Conservation (phyloP, 306 rosid species). For the Dryas alaskensis region DNA sequence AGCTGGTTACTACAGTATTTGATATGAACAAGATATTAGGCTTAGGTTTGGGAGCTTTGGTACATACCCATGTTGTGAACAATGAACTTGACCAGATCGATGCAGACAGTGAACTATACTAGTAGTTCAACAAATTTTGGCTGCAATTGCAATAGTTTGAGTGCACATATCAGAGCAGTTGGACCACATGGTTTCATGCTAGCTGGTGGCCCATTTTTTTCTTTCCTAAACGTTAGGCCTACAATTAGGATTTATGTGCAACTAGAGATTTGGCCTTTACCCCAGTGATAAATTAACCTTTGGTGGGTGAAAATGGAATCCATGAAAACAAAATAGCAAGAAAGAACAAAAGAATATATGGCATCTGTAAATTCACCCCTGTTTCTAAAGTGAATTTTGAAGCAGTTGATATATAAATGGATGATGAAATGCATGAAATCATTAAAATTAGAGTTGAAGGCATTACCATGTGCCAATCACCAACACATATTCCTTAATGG, state of each 20-base stretch:
- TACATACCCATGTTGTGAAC: too few species aligned
- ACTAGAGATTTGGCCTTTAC: not conserved
- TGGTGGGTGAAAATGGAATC: not conserved
- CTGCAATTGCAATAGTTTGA: slow-evolving; percentile 10
- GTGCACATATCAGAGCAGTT: slow-evolving; percentile 7
- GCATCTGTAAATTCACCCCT: not conserved
- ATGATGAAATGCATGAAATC: not conserved
- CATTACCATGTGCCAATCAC: not conserved
- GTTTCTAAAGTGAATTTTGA: too few species aligned
- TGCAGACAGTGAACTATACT: not conserved
- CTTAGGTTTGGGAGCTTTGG: too few species aligned
- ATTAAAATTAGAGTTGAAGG: not conserved
- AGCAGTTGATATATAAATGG: not conserved
- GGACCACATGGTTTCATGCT: slow-evolving; percentile 4
- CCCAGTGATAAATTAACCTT: not conserved
- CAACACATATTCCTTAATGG: not conserved
- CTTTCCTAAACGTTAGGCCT: not conserved
- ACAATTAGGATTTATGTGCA: not conserved
- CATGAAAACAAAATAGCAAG: not conserved
- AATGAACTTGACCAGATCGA: not conserved
- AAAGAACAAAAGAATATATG: not conserved
- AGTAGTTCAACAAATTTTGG: slow-evolving; percentile 18
- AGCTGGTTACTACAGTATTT: too few species aligned
- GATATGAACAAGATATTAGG: too few species aligned
- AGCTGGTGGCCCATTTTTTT: not conserved